Base-by-base conservation (phyloP, 2,329 filamentous ascomycete species). In the Paraphoma sp. region DNA sequence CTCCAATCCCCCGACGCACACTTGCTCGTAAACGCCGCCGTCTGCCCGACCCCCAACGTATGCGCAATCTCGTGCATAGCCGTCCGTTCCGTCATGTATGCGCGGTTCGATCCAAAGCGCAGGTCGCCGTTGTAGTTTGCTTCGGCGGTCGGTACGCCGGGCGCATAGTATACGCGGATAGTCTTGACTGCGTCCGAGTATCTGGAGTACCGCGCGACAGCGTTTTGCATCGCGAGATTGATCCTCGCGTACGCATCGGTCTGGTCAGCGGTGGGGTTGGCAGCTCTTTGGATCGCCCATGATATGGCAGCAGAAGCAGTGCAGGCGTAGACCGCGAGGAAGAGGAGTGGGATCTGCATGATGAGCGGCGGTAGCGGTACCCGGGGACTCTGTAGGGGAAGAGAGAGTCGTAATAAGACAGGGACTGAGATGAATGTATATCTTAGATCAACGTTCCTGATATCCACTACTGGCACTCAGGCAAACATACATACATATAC, bases 61-160 rank as follows among this genome's bases (percentile, higher is more conserved):
- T 75, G 72, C 14, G 59, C 57, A 52, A 75, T 74, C 48, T 75
- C 72, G 38, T 75, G 72, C 71, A 75, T 68, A 3, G 72, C 72
- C 10, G 71, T 74, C 45, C 72, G 69, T 59, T 75, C 64, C 1
- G 59, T 72, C 72, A 75, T 75, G 61, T 74, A 75, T 4, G 67
- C 48, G 8, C 71, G 56, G 51, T 75, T 63, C 11, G 64, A 68
- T 16, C 72, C 72, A 53, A 75, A 75, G 33, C 72, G 70, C 11
- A 75, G 55, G 52, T 73, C 69, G 38, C 72, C 72, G 53, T 72
- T 73, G 63, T 73, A 75, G 53, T 62, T 67, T n/a, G 71, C 72
- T 53, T 75, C 72, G 1, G 72, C 71, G 6, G 72, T 75, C 7
- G 71, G 70, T 0, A 75, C 72, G 33, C 72, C 64, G 2, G 72